Evolutionary conservation across 108 stramenopile genomes (phyloP).

Genomic region (Pseudonitzschia delicatissima): DNA sequence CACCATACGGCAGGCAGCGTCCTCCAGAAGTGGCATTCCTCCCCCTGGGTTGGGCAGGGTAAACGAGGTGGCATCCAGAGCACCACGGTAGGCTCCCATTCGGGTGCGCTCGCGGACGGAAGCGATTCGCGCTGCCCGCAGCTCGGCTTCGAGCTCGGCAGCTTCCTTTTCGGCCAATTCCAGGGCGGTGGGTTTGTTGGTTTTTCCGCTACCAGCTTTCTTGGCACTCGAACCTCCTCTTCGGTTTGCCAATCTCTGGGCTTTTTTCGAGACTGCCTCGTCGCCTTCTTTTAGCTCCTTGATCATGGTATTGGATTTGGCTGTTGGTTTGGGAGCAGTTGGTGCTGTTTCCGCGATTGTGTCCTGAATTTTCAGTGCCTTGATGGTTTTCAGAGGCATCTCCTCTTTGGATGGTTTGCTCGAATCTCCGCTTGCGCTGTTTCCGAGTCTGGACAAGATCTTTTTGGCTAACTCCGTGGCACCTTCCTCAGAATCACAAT

Average conservation of each 20-base stretch:
- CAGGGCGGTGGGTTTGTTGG: conserved; percentile 12
- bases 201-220: background rate
- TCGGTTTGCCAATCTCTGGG: background rate
- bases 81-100: conserved; percentile 24
- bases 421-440: background rate
- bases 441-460: background rate
- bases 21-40: conserved; percentile 62
- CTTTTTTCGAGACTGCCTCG: conserved; percentile 6
- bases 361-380: conserved; percentile 9
- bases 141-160: conserved; percentile 17
- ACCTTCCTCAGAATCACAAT: conserved; percentile 10
- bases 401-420: background rate
- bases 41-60: conserved; percentile 49
- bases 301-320: background rate
- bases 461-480: conserved; percentile 4
- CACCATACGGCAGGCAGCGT: conserved; percentile 65
- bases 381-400: conserved; percentile 5
- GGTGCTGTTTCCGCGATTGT: background rate
- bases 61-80: conserved; percentile 28
- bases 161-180: conserved; percentile 13
- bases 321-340: background rate
- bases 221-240: background rate
- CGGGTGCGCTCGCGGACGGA: conserved; percentile 17
- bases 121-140: conserved; percentile 15
- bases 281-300: background rate